Base-by-base conservation (phyloP, 306 rosid genomes). In the Elaeagnus macrophylla region DNA sequence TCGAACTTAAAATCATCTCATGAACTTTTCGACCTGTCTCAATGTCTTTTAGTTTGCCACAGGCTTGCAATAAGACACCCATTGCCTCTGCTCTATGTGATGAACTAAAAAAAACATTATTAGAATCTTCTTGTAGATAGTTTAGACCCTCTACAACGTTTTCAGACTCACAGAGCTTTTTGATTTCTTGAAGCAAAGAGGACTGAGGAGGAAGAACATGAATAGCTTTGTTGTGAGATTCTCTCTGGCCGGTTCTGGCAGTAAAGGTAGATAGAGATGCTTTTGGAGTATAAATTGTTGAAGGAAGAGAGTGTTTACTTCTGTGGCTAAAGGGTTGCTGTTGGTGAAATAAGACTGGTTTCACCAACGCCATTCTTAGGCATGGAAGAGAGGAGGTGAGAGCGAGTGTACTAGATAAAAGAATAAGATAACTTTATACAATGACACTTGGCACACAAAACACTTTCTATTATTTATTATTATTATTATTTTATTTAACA, bases 21-120 rank as follows among this genome's bases (percentile, higher is more conserved):
- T 89, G 89, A 2, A 80, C 66, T 54, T 60, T 71, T 36, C 83
- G 70, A n/a, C 87, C 96, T 37, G 74, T 61, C 6, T 81, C 59
- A 50, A 81, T 64, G 59, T 77, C 70, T 39, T 73, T 75, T 53
- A 19, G 70, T 66, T 51, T 75, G 13, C 75, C 78, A n/a, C 90
- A 88, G 8, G 75, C 71, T 67, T 78, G 82, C 17, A 88, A 67
- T 39, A 88, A 54, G 35, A 62, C 51, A 1, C 72, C 77, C 17
- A 88, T 47, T 14, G 78, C 76, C 58, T 80, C 73, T 12, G 44
- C 62, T 55, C 40, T 63, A 45, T 59, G 70, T 18, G 52, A 59
- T 6, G 78, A 54, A 7, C 64, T 61, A 51, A 58, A 60, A 62
- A 49, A 35, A 64, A 50, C 60, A 58, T 75, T 51, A 14, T 65